A percentile compares a stretch with the other conserved stretches of the same genome.
These are phyloP conservation scores for Bacidia gigantensis DNA, from an alignment of 495 filamentous ascomycete genomes.

Conservation along the genomic window DNA sequence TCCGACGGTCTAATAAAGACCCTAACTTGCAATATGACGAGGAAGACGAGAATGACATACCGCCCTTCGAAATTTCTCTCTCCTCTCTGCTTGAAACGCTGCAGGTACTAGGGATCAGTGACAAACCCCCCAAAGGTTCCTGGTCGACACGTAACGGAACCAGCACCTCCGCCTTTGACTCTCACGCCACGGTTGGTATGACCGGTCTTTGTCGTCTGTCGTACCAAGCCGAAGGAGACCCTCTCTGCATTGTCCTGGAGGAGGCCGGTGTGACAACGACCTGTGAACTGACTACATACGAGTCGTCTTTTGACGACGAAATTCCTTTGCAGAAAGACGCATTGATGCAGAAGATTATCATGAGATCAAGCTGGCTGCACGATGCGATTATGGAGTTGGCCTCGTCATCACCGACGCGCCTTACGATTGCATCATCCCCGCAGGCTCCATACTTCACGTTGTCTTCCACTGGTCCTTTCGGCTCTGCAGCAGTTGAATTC, in stretches of 20 bases:
- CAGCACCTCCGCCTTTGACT: constrained; percentile 49
- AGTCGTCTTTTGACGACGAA: constrained; percentile 48
- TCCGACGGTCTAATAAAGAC: constrained; percentile 30
- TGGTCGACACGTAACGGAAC: constrained; percentile 36
- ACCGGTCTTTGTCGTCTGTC: constrained; percentile 67
- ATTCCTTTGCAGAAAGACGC: constrained; percentile 73
- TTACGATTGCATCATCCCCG: constrained; percentile 50
- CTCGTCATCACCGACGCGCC: constrained; percentile 49
- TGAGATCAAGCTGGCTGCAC: constrained; percentile 67
- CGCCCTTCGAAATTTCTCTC: constrained; percentile 70
- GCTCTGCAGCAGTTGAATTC: constrained; percentile 75
- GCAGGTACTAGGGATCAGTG: constrained; percentile 78
- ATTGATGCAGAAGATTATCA: constrained; percentile 85
- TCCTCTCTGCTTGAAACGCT: constrained; percentile 82
- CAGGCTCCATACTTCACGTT: constrained; percentile 60
- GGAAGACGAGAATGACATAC: constrained; percentile 25
- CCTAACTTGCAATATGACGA: constrained; percentile 22
- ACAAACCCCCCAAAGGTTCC: constrained; percentile 36
- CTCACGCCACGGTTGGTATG: constrained; percentile 59
- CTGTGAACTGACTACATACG: constrained; percentile 85
- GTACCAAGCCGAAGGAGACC: constrained; percentile 56
- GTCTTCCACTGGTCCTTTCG: constrained; percentile 58
- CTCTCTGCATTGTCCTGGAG: constrained; percentile 66
- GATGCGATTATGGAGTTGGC: constrained; percentile 75
- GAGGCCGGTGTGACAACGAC: constrained; percentile 80